Evolutionary conservation across 2,329 filamentous ascomycete species (phyloP), one percentile per base, ranked within the genome.

Genomic region (Penicillium sp.): DNA sequence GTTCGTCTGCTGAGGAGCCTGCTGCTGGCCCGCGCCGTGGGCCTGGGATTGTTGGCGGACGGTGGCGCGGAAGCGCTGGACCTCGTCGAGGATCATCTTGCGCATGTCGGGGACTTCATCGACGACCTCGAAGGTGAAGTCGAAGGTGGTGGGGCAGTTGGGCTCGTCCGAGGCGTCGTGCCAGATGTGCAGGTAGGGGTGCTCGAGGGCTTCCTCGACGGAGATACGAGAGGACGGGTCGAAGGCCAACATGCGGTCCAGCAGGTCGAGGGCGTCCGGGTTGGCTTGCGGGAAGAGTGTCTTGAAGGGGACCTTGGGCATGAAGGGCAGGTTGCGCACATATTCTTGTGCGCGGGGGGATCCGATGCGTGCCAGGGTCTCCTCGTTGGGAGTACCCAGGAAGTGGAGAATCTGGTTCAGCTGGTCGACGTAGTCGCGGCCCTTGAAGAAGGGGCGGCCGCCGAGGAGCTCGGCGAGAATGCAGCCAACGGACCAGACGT

Each of bases 321-420:
- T 97, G 76, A 83, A 93, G 1, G 92, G 92, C 52, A 97, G 82
- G 80, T 97, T 97, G 68, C 94, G 90, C 56, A 99, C 94, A 77
- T 99, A 99, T 77, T 99, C 94, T 77, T 97, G 94, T 14, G 94
- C 94, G 61, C 94, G 89, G 10, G 92, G 92, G 4, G 92, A 97
- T 51, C 94, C 94, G 70, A 99, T 99, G 62, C 94, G 90, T 24
- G 86, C 88, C 18, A 99, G 83, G 0, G 94, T 99, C 73, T 96
- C 91, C 75, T 97, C 93, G 71, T 93, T 96, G 39, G 94, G 94
- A 1, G 93, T 99, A 61, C 94, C 94, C 50, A 99, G 88, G 73
- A 96, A 97, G 81, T 97, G 92, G 52, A 99, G 84, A 70, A 99
- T 99, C 79, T 99, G 94, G 82, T 99, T 99, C 62, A 99, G 86